Evolutionary conservation across 2,329 filamentous ascomycete species (phyloP), one percentile per base, ranked within the genome.

Genomic region (Phialocephala sp.): DNA sequence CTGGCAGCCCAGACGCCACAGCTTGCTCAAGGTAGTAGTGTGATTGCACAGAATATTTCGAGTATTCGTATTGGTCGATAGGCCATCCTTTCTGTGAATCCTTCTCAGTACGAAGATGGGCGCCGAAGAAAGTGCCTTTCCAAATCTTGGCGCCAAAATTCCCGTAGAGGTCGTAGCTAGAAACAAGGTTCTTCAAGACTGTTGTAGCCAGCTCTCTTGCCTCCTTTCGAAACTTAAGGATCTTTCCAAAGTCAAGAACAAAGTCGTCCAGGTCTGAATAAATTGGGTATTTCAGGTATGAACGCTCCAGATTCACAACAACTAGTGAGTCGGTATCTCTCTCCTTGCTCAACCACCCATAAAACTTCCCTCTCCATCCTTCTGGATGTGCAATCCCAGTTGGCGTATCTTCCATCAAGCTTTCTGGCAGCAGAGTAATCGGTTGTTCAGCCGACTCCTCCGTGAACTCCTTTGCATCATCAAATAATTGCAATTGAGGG

Each of bases 21-120:
- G 78, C 75, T 64, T 79, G 74, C 32, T 71, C 55, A n/a, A 81
- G 71, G 66, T 79, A 80, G 4, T 70, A 69, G 3, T 73, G 69
- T 0, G 77, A 77, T 67, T 81, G 79, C 8, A 68, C 70, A 36
- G 69, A 68, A 58, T 70, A 75, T 14, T 63, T 63, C 45, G 67
- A 67, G 66, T n/a, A 61, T 60, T 24, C 66, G 50, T 66, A 72
- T 63, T 18, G 67, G 39, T 60, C 66, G 59, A 67, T 71, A 32
- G 68, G 59, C 39, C 37, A 52, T 8, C 62, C 62, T 56, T 71
- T 52, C 14, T 60, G 39, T 1, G 72, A 66, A 32, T 74, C 73
- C 36, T 66, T 67, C 54, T 76, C 72, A 4, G 72, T 73, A 8
- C 72, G 65, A 11, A 75, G 63, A 69, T 75, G 70, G 15, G 62